Percentiles rank a stretch among this genome's conserved stretches.
phyloP scores from a whole-genome alignment of 1,284 basidiomycete genomes.

The Schizophyllum commune region DNA sequence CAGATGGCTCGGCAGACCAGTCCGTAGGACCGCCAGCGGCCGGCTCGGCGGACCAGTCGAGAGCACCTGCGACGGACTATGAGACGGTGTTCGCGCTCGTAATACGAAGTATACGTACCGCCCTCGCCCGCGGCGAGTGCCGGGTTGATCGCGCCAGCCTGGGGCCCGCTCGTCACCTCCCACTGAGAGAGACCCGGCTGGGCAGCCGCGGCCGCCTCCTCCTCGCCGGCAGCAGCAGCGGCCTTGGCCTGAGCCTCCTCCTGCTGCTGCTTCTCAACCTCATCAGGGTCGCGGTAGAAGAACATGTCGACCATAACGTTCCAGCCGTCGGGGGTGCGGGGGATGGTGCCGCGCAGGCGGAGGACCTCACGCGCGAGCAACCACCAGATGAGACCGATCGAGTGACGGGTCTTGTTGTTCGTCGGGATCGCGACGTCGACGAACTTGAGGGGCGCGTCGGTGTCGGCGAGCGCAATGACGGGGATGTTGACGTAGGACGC shows the following conservation, averaged over 20 bases:
- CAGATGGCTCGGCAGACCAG: slow-evolving; percentile 78
- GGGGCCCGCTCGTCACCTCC: slow-evolving; percentile 68
- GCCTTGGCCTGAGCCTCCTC: slow-evolving; percentile 84
- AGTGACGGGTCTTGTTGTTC: slow-evolving; percentile 98
- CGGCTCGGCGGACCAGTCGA: slow-evolving; percentile 81
- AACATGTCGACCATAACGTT: slow-evolving; percentile 99
- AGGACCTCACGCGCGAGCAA: slow-evolving; percentile 96
- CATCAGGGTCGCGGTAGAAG: slow-evolving; percentile 99
- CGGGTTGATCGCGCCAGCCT: slow-evolving; percentile 69
- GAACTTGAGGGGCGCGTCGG: slow-evolving; percentile 94
- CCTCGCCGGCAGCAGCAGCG: slow-evolving; percentile 50
- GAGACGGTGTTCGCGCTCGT: background rate
- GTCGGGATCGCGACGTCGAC: slow-evolving; percentile 98
- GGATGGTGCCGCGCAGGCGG: slow-evolving; percentile 88
- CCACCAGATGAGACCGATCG: slow-evolving; percentile 99
- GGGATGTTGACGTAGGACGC: slow-evolving; percentile 99
- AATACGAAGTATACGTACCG: slow-evolving; percentile 35
- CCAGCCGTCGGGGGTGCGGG: slow-evolving; percentile 88
- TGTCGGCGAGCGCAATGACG: slow-evolving; percentile 98
- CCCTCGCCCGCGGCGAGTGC: slow-evolving; percentile 62
- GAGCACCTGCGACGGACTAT: slow-evolving; percentile 41
- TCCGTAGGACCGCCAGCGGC: slow-evolving; percentile 51
- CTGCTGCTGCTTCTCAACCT: slow-evolving; percentile 94
- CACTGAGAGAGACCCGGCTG: slow-evolving; percentile 45
- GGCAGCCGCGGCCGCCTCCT: slow-evolving; percentile 41